A percentile compares a stretch with the other conserved stretches of the same genome.
Evolutionary conservation across 2,329 filamentous ascomycete genomes (phyloP).

Genomic region (Lomentospora prolificans): DNA sequence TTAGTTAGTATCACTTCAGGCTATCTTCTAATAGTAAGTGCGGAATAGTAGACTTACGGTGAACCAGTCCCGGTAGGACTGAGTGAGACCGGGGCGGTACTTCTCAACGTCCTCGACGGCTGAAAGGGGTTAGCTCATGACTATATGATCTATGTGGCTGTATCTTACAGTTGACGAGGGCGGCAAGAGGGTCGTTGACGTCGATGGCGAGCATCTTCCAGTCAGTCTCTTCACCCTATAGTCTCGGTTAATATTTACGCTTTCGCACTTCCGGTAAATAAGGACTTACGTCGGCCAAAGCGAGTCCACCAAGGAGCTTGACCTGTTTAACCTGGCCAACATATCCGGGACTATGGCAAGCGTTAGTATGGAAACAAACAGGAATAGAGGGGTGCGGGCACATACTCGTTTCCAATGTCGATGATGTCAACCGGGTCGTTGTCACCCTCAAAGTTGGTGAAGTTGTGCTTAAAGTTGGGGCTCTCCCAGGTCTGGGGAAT

Average conservation of each 20-base stretch:
- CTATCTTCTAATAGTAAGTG: not conserved
- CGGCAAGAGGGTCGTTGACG: conserved; percentile 26
- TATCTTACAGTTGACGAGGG: conserved; percentile 22
- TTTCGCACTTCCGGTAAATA: too few relatives aligned
- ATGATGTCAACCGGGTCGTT: conserved; percentile 33
- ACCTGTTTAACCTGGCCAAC: conserved; percentile 30
- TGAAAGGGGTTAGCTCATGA: too few relatives aligned
- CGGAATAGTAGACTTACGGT: conserved; percentile 20
- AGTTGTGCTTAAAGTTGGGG: conserved; percentile 27
- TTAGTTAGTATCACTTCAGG: not conserved
- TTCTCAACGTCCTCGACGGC: conserved; percentile 26
- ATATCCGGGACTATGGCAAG: conserved; percentile 17
- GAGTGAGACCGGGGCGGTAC: conserved; percentile 25
- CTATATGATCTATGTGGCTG: too few relatives aligned
- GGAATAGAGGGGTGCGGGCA: not conserved
- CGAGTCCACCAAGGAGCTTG: conserved; percentile 29
- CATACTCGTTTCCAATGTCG: conserved; percentile 25
- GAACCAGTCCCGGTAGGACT: conserved; percentile 29
- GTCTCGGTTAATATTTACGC: too few relatives aligned
- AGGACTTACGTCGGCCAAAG: conserved; percentile 24
- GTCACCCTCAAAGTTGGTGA: conserved; percentile 27
- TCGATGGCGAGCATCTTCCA: conserved; percentile 32
- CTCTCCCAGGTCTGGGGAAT: conserved; percentile 35
- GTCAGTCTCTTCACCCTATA: conserved; percentile 24
- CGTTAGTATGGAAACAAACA: not conserved